A percentile compares a stretch with the other conserved stretches of the same genome.
Conservation (phyloP, 495 filamentous ascomycete species). For the Gamarada debralockiae region DNA sequence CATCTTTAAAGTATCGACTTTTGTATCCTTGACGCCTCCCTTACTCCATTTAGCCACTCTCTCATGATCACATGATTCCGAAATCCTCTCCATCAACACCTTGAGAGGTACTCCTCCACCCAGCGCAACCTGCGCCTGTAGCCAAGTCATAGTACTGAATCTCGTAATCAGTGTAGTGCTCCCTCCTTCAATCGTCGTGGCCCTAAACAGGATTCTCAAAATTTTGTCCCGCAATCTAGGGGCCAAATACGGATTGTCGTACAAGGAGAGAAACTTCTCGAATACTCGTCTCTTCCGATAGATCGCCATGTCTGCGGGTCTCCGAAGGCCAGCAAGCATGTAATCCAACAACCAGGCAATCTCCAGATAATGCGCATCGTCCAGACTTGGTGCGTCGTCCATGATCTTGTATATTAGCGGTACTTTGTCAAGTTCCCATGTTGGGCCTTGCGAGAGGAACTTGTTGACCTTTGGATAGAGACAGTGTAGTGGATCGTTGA, state of each 20-base stretch:
- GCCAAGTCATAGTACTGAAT: constrained; percentile 78
- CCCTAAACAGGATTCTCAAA: constrained; percentile 67
- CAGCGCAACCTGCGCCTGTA: constrained; percentile 52
- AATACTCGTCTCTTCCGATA: constrained; percentile 78
- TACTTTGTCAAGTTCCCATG: constrained; percentile 69
- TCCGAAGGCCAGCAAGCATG: constrained; percentile 60
- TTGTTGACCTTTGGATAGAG: constrained; percentile 85
- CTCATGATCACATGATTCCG: constrained; percentile 64
- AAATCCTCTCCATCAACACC: constrained; percentile 57
- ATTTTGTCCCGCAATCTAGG: constrained; percentile 59
- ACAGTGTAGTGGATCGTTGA: constrained; percentile 73
- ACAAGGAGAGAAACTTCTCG: constrained; percentile 70
- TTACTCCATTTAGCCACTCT: constrained; percentile 58
- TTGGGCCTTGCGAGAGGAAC: constrained; percentile 71
- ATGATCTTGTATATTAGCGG: constrained; percentile 75
- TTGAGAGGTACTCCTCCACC: constrained; percentile 49
- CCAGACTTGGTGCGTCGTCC: constrained; percentile 62
- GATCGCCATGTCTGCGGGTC: constrained; percentile 65
- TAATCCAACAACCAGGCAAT: constrained; percentile 77
- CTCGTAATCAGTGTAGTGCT: constrained; percentile 84
- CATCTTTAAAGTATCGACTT: constrained; percentile 10
- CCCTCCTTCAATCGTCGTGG: constrained; percentile 68
- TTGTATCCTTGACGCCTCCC: constrained; percentile 5
- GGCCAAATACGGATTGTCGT: constrained; percentile 58
- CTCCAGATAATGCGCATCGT: constrained; percentile 72